Conservation (phyloP, 2,329 filamentous ascomycete genomes). For the Fusarium anguioides region DNA sequence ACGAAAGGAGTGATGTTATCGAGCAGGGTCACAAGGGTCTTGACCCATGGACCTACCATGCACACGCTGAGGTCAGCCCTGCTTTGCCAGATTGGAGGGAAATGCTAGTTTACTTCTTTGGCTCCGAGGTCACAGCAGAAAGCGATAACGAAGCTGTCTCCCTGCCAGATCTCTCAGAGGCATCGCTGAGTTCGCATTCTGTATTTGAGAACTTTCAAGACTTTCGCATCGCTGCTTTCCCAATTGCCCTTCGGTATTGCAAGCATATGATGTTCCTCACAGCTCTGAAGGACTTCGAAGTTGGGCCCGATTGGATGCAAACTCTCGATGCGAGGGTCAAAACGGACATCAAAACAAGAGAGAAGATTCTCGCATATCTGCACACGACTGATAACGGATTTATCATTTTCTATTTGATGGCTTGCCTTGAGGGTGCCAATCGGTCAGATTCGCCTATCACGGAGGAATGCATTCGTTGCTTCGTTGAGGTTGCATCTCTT, state of each 20-base stretch:
- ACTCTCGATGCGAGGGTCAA: slow-evolving; percentile 79
- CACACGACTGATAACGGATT: slow-evolving; percentile 52
- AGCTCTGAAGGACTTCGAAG: slow-evolving; percentile 61
- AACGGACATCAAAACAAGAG: slow-evolving; percentile 73
- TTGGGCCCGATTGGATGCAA: slow-evolving; percentile 87
- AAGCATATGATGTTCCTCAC: slow-evolving; percentile 63
- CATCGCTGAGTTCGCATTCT: slow-evolving; percentile 14
- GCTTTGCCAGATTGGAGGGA: slow-evolving; percentile 63
- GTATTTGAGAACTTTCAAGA: slow-evolving; percentile 61
- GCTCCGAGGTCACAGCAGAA: slow-evolving; percentile 47
- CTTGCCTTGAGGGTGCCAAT: slow-evolving; percentile 68
- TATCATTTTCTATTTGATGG: slow-evolving; percentile 60
- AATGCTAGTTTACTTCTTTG: slow-evolving; percentile 63
- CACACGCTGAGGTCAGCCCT: slow-evolving; percentile 56
- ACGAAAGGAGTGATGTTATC: slow-evolving; percentile 82
- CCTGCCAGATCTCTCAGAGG: slow-evolving; percentile 22
- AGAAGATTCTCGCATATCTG: slow-evolving; percentile 67
- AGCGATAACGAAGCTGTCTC: slow-evolving; percentile 52
- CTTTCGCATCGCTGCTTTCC: slow-evolving; percentile 66
- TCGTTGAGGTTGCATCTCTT: slow-evolving; percentile 65
- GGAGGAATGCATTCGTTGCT: slow-evolving; percentile 62
- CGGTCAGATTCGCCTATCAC: slow-evolving; percentile 54
- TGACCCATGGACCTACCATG: slow-evolving; percentile 70
- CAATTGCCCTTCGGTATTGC: slow-evolving; percentile 76
- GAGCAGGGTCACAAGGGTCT: slow-evolving; percentile 92